Evolutionary conservation across 2,329 filamentous ascomycete genomes (phyloP).

Genomic region (Pyrenochaeta sp.): DNA sequence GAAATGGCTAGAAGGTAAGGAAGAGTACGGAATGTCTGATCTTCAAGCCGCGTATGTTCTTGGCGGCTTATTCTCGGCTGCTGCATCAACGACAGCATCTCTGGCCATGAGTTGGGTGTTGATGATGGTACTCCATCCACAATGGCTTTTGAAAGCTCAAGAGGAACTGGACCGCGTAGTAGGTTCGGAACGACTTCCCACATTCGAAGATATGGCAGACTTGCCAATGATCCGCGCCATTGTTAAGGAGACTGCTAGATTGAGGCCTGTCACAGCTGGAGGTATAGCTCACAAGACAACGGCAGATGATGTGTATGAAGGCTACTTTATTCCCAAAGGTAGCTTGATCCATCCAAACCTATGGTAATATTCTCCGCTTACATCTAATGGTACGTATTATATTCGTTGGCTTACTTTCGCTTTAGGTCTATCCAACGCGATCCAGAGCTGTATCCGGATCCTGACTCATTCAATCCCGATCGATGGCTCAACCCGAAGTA

Average conservation of each 20-base stretch:
- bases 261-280: conserved; percentile 8
- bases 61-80: conserved; percentile 45
- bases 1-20: conserved; percentile 31
- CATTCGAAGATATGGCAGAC: conserved; percentile 43
- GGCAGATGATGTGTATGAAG: conserved; percentile 57
- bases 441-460: not conserved
- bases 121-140: not conserved
- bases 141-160: conserved; percentile 41
- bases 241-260: conserved; percentile 42
- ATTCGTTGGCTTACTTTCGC: not conserved
- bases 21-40: conserved; percentile 30
- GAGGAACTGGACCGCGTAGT: conserved; percentile 49
- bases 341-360: not conserved
- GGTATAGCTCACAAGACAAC: no score
- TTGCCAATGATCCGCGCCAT: conserved; percentile 49
- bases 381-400: not conserved
- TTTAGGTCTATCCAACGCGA: not conserved
- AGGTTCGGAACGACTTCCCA: conserved; percentile 36
- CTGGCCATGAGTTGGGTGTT: conserved; percentile 30
- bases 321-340: conserved; percentile 57
- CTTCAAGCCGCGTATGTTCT: conserved; percentile 43
- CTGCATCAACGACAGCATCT: conserved; percentile 35
- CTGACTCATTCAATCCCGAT: not conserved
- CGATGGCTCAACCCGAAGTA: not conserved
- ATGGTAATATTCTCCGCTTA: not conserved